A percentile compares a stretch with the other conserved stretches of the same genome.
These are phyloP conservation scores for Ascochyta koolunga DNA, from an alignment of 2,329 filamentous ascomycete genomes.

Conservation along the genomic window DNA sequence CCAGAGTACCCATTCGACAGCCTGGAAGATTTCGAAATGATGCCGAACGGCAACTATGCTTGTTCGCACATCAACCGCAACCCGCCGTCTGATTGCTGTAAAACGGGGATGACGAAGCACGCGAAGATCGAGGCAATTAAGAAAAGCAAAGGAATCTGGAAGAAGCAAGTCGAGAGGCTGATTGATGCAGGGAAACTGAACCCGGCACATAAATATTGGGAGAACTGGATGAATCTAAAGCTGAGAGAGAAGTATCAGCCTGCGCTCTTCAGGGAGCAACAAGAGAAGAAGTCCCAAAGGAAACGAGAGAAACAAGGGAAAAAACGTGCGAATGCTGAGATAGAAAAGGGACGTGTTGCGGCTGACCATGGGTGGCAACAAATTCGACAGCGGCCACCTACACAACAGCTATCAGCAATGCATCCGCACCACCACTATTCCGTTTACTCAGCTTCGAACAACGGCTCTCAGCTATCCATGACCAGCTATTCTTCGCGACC, in stretches of 20 bases:
- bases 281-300: background rate
- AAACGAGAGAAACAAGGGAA: too few relatives aligned
- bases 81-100: background rate
- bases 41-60: background rate
- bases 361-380: too few relatives aligned
- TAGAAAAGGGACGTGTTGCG: background rate
- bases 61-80: background rate
- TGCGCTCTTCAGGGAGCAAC: background rate
- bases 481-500: background rate
- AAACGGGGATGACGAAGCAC: background rate
- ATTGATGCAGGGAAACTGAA: background rate
- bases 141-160: background rate
- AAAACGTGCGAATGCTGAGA: background rate
- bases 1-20: conserved; percentile 1
- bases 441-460: background rate
- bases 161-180: background rate
- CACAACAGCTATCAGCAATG: background rate
- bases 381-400: background rate
- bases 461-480: background rate
- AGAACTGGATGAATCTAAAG: background rate
- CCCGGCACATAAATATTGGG: conserved; percentile 7
- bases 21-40: background rate
- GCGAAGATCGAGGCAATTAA: background rate
- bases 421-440: background rate
- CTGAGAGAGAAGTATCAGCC: conserved; percentile 1